Base-by-base conservation (phyloP, 495 filamentous ascomycete species). In the Cercophora samala region DNA sequence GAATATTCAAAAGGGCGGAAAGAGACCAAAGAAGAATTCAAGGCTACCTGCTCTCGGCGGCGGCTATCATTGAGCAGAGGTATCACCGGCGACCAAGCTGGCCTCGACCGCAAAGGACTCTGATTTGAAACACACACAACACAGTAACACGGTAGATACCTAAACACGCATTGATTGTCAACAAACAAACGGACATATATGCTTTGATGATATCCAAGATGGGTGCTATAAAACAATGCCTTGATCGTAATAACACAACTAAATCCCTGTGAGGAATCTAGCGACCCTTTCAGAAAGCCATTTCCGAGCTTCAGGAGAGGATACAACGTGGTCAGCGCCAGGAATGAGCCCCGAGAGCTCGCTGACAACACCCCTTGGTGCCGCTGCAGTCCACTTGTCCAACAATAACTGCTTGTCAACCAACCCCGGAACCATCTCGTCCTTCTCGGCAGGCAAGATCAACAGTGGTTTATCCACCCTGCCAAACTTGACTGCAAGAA, bases 341-440 rank as follows among this genome's bases (percentile, higher is more conserved):
- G 75, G 77, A 53, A 79, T 72, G 9, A 60, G 46, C 21, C 72
- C 72, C 23, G 75, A 79, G 2, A 79, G 51, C 18, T 70, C 72
- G 55, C 74, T 77, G 0, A 42, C 52, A 18, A 67, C 11, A 4
- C 65, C 65, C 15, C 8, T 11, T 3, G 64, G 68, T 32, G 76
- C 74, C 21, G 54, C 51, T 23, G 58, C 69, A 6, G 19, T 75
- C 93, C 91, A 96, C 60, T 79, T 78, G 58, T 76, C 68, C 60
- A 96, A 66, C 69, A 95, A 73, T 18, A 70, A 82, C 61, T 83
- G 71, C 73, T 89, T 91, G 73, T 94, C 86, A 23, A 93, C 79
- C 25, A 65, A 77, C 2, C 74, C 66, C 4, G 89, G 86, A 60
- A 90, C 83, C 78, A 83, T 86, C 78, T 91, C 83, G 80, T 97